phyloP scores from a whole-genome alignment of 306 rosid genomes.

The Rosa persica region DNA sequence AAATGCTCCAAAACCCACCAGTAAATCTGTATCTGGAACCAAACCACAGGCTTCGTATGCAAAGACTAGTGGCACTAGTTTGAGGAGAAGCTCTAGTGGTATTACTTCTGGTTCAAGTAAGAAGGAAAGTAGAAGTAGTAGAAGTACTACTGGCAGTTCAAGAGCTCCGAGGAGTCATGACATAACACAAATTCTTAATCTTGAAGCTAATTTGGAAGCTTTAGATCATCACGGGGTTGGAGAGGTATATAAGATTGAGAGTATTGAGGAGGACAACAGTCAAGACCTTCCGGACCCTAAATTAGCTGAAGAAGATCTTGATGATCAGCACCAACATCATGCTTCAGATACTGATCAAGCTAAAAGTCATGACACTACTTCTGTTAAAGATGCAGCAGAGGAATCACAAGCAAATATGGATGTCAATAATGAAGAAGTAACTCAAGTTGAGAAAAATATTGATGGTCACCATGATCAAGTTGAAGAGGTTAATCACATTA shows the following conservation, averaged over 20 bases:
- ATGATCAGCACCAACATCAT: not conserved
- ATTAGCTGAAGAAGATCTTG: conserved; percentile 17
- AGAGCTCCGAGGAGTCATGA: conserved; percentile 12
- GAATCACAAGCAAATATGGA: not conserved
- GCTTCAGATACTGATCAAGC: not conserved
- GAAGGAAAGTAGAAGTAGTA: conserved; percentile 27
- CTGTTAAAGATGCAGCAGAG: not conserved
- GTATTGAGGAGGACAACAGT: not conserved
- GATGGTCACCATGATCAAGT: not conserved
- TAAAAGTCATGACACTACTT: not conserved
- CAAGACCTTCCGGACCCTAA: conserved; percentile 15
- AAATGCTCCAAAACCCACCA: conserved; percentile 14
- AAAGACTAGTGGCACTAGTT: conserved; percentile 10
- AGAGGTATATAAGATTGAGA: conserved; percentile 11
- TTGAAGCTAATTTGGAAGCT: conserved; percentile 27
- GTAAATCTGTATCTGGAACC: conserved; percentile 14
- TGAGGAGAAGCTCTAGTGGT: conserved; percentile 27
- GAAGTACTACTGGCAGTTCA: conserved; percentile 2
- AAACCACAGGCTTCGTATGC: conserved; percentile 19
- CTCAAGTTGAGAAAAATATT: not conserved
- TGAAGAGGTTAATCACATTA: conserved; percentile 1
- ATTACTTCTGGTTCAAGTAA: conserved; percentile 13
- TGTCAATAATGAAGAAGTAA: not conserved
- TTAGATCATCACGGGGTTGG: conserved; percentile 21
- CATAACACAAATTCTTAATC: not conserved